Base-by-base conservation (phyloP, 1,139 yeast species). In the Saccharomyces hybrid region DNA sequence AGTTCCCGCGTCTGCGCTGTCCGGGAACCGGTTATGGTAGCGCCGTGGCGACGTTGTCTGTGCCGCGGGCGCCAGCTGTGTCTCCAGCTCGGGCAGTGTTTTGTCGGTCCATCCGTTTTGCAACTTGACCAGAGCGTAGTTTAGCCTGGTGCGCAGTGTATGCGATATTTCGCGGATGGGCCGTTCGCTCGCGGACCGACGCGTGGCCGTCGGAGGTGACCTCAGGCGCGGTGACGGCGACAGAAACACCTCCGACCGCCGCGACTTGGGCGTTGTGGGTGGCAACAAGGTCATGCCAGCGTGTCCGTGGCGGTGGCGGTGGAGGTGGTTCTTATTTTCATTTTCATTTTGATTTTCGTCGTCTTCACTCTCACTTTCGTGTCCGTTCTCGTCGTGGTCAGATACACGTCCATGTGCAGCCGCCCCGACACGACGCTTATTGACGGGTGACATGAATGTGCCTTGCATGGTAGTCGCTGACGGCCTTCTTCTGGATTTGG, bases 61-160 rank as follows among this genome's bases (percentile, higher is more conserved):
- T 16, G 14, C 29, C 8, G 47, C 29, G 14, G 27, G 47, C 8
- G 57, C 58, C 5, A 67, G 54, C 8, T 61, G 64, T 41, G 59
- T 66, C 49, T 73, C 76, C 47, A 72, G 53, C 54, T 73, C 75
- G 26, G 72, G 71, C 38, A 72, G 53, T 2, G 74, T 69, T 55
- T 72, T 72, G 49, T 72, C 73, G 2, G 64, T 62, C 76, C 76
- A 73, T 2, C 75, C 76, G 49, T 72, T 67, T 55, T 76, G 78
- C 47, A 76, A 68, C 62, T 77, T 78, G 34, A 76, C 70, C 60
- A 75, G 69, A 5, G 81, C 81, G 63, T 74, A 76, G 52, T 78
- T 73, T 19, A 78, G 66, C 51, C 81, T 66, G 14, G 80, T 75
- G 56, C 73, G 72, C 47, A 78, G 67, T 55, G 73, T 74, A 27